Percentiles rank a stretch among this genome's conserved stretches.
Evolutionary conservation across 805 yeast species (phyloP).

Genomic region (Hagleromyces aurorensis): DNA sequence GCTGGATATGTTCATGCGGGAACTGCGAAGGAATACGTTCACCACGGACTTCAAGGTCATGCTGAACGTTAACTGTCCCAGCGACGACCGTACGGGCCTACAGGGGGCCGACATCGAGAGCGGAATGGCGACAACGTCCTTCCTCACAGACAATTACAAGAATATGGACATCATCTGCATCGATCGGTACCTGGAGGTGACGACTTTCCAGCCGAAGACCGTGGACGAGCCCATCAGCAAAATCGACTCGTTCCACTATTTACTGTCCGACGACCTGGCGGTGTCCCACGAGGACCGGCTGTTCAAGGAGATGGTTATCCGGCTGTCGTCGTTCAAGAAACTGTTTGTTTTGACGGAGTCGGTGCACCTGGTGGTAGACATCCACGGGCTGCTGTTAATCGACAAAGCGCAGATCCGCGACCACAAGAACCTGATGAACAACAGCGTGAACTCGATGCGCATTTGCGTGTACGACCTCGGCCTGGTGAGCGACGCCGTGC

Average conservation of each 20-base stretch:
- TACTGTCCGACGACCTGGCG: constrained; percentile 1
- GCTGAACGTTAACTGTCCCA: constrained; percentile 3
- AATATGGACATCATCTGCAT: constrained; percentile 20
- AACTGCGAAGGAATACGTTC: constrained; percentile 15
- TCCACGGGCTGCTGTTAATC: constrained; percentile 19
- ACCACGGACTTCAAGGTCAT: constrained; percentile 18
- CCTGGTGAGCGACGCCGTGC: constrained; percentile 18
- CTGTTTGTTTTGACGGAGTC: constrained; percentile 20
- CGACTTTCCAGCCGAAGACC: constrained; percentile 20
- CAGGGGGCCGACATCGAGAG: constrained; percentile 1
- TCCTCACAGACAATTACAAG: constrained; percentile 20
- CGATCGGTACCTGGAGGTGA: constrained; percentile 14
- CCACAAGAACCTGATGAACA: constrained; percentile 4
- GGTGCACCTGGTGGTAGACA: constrained; percentile 17
- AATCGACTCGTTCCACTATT: constrained; percentile 13
- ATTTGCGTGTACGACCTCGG: constrained; percentile 19
- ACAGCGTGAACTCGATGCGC: constrained; percentile 9
- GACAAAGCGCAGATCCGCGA: constrained; percentile 13
- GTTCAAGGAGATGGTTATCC: constrained; percentile 6
- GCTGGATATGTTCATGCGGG: constrained; percentile 14
- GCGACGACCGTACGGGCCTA: constrained; percentile 2
- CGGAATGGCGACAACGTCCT: constrained; percentile 14
- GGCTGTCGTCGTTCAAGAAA: constrained; percentile 18
- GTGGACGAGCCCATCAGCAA: constrained; percentile 15
- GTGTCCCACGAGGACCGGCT: constrained; percentile 1